Evolutionary conservation across 1,284 basidiomycete genomes (phyloP).

Genomic region (Pyrrhoderma noxium): DNA sequence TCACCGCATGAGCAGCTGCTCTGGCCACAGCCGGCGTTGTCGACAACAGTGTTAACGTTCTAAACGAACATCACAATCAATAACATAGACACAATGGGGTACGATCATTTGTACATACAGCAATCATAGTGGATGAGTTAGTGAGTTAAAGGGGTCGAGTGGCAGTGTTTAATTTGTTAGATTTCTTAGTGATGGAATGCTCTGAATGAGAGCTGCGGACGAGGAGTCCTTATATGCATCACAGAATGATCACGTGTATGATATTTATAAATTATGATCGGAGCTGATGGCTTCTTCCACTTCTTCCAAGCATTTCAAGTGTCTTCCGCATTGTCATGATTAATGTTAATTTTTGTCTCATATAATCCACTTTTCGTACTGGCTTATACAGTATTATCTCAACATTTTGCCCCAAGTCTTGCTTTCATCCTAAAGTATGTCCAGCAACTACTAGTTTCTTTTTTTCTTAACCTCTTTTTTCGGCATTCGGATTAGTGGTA

Average conservation of each 20-base stretch:
- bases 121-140: constrained; percentile 8
- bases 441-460: too few relatives aligned
- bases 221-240: constrained; percentile 12
- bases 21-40: constrained; percentile 40
- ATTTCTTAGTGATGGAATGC: neutral
- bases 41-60: constrained; percentile 37
- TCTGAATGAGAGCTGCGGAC: neutral
- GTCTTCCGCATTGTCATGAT: too few relatives aligned
- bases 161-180: neutral
- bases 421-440: too few relatives aligned
- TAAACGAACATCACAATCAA: constrained; percentile 20
- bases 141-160: constrained; percentile 2
- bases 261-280: neutral
- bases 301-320: neutral
- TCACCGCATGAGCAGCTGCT: constrained; percentile 45
- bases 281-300: too few relatives aligned
- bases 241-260: neutral
- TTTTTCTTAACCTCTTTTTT: too few relatives aligned
- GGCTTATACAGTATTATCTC: too few relatives aligned
- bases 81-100: neutral
- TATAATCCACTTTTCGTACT: too few relatives aligned
- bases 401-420: too few relatives aligned
- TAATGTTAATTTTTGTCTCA: too few relatives aligned
- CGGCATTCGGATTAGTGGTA: too few relatives aligned
- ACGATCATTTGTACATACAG: constrained; percentile 11